Conservation (phyloP, 495 filamentous ascomycete genomes). For the Copromyces sp. region DNA sequence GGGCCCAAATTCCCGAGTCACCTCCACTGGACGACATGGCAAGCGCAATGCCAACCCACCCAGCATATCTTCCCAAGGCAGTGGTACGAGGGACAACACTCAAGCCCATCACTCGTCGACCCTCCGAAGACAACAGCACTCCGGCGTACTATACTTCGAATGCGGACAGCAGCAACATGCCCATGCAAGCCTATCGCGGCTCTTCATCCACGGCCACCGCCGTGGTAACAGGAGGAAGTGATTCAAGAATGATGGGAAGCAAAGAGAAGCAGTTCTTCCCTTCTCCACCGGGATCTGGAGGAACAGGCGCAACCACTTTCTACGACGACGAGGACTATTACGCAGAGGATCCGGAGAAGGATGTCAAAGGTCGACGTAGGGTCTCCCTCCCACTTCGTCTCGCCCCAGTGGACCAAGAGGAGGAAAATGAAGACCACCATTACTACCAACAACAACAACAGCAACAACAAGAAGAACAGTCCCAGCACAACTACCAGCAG, state of each 20-base stretch:
- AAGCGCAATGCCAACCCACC: conserved; percentile 34
- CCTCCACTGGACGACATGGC: conserved; percentile 10
- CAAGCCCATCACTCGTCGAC: conserved; percentile 10
- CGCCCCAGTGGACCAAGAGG: background rate
- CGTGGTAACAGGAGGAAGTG: conserved; percentile 1
- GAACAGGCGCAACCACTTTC: background rate
- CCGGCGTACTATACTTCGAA: background rate
- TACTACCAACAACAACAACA: background rate
- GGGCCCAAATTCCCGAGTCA: background rate
- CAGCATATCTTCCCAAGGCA: conserved; percentile 35
- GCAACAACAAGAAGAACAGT: background rate
- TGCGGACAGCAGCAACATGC: conserved; percentile 1
- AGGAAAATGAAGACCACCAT: background rate
- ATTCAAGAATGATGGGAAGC: conserved; percentile 1
- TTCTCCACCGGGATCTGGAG: background rate
- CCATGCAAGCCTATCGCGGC: background rate
- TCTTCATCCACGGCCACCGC: background rate
- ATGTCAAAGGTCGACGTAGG: background rate
- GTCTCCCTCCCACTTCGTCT: background rate
- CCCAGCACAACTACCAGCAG: background rate
- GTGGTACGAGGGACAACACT: conserved; percentile 22
- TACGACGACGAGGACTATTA: background rate
- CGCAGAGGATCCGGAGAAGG: background rate
- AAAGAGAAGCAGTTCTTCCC: background rate
- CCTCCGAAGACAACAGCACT: conserved; percentile 8